Percentiles rank a stretch among this genome's conserved stretches.
Conservation (phyloP, 129 eudicot genomes). For the Centella asiatica region DNA sequence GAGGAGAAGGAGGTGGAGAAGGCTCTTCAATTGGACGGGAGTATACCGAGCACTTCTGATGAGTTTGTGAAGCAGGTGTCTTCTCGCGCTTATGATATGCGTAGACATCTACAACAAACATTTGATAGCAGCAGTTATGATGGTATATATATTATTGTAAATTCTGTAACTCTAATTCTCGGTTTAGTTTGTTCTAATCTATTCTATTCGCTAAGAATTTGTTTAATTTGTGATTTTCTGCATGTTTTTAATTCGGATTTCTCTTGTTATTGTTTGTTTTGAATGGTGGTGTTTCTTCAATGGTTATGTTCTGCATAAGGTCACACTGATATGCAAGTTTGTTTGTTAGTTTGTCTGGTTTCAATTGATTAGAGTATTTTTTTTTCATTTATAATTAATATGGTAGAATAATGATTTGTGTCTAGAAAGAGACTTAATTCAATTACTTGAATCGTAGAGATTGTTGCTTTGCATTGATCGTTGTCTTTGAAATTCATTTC, state of each 20-base stretch:
- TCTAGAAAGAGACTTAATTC: neutral
- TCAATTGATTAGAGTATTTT: neutral
- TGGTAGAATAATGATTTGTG: no score
- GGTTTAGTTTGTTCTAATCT: no score
- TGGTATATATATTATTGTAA: no score
- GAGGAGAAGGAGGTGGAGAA: conserved; percentile 67
- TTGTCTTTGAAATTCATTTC: no score
- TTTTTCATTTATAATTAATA: no score
- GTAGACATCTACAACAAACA: conserved; percentile 80
- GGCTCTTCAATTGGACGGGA: conserved; percentile 85
- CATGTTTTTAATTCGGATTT: no score
- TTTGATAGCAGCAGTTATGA: conserved; percentile 86
- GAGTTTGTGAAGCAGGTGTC: conserved; percentile 83
- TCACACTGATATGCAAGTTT: no score
- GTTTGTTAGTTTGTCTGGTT: no score
- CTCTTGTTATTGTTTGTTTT: neutral
- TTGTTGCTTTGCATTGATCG: neutral
- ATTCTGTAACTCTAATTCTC: no score
- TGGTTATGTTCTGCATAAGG: neutral
- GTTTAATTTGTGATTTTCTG: no score
- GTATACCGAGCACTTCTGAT: conserved; percentile 78
- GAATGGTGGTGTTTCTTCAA: neutral
- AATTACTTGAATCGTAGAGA: neutral
- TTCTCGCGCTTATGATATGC: conserved; percentile 96
- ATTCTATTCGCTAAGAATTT: no score